Percentiles rank a stretch among this genome's conserved stretches.
These are phyloP conservation scores for Rhodotorula sp. DNA, from an alignment of 1,284 basidiomycete species.

Conservation along the genomic window DNA sequence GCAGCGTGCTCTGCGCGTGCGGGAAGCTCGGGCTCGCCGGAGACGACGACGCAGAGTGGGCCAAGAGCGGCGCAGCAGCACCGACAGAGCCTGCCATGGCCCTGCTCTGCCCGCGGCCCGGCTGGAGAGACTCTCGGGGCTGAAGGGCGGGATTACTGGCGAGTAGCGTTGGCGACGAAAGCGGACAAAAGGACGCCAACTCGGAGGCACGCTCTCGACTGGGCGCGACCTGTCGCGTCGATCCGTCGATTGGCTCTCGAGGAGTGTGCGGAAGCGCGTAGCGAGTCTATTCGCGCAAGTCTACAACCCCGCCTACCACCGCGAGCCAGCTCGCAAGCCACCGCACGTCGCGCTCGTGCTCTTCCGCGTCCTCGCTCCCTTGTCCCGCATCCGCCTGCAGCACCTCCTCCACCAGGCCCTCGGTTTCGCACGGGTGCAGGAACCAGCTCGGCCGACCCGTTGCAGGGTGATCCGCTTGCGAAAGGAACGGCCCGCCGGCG, in stretches of 20 bases:
- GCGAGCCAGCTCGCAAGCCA: slow-evolving; percentile 74
- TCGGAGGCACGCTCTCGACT: no score
- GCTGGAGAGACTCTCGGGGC: neutral
- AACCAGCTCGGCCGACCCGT: slow-evolving; percentile 73
- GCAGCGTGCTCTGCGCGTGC: slow-evolving; percentile 10
- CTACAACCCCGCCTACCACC: slow-evolving; percentile 65
- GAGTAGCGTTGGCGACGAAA: no score
- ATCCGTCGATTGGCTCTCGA: no score
- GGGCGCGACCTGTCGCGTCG: no score
- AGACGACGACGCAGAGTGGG: neutral
- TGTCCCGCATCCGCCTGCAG: slow-evolving; percentile 51
- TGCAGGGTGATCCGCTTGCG: slow-evolving; percentile 78
- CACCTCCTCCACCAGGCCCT: slow-evolving; percentile 65
- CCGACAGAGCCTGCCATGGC: neutral
- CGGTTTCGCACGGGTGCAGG: slow-evolving; percentile 77
- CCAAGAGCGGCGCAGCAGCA: neutral
- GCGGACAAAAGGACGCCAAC: no score
- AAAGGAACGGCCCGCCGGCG: slow-evolving; percentile 63
- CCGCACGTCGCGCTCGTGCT: slow-evolving; percentile 46
- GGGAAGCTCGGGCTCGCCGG: slow-evolving; percentile 13
- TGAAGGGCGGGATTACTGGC: neutral
- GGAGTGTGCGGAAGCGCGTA: neutral
- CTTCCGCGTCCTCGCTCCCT: slow-evolving; percentile 38
- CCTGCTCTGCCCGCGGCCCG: neutral
- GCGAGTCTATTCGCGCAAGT: slow-evolving; percentile 48